Base-by-base conservation (phyloP, 2,329 filamentous ascomycete genomes). In the Coccinonectria pachysandricola region DNA sequence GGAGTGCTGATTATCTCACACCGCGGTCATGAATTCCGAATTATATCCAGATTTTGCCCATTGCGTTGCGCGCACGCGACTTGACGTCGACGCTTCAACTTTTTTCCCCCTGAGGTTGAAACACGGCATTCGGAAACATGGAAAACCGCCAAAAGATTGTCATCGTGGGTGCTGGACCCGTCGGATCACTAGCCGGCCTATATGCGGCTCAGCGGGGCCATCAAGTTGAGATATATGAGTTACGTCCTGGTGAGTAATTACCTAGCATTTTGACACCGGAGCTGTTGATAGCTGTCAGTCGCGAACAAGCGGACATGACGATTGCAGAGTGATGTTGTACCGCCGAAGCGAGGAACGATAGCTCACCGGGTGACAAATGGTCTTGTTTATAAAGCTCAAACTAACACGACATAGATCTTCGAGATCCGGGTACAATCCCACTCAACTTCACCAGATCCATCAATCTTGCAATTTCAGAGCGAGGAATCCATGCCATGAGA, bases 371-470 rank as follows among this genome's bases (percentile, higher is more conserved):
- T n/a, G n/a, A n/a, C n/a, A 16, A 33, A 37, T 23, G 30, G 30
- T 24, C 19, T 8, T 7, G 21, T 13, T 13, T 16, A 12, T 14
- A 15, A 19, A 25, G 23, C 24, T 26, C 22, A 37, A 27, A 19
- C 17, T 19, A 19, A 19, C 17, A 19, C 17, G 17, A 7, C 17
- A 21, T 24, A 96, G 91, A 98, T 60, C 75, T 96, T 24, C 77
- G 91, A 20, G 77, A 92, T 51, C 77, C 81, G 3, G 70, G 74
- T 3, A 94, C 83, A 1, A 75, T 77, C 15, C 87, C 88, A 3
- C 66, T 96, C 35, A 95, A 95, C 56, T 95, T 95, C 50, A 93
- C 87, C 34, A 93, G 86, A 54, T 96, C 91, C n/a, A 98, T 98
- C 63, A 98, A 98, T 50, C 62, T 98, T 29, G 88, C 91, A 12